Base-by-base conservation (phyloP, 179 eudicot genomes). In the Spinacia oleracea region DNA sequence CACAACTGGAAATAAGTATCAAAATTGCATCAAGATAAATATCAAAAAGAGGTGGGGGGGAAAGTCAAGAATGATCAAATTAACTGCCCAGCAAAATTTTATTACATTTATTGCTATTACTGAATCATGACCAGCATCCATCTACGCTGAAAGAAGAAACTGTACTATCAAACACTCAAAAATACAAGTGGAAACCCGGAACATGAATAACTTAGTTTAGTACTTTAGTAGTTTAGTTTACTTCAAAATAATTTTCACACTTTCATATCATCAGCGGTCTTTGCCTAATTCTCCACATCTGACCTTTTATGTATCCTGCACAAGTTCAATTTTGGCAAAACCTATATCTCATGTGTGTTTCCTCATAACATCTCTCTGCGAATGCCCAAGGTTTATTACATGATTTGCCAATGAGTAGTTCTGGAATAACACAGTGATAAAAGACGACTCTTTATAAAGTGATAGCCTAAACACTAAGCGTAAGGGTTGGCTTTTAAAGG, bases 1-100 rank as follows among this genome's bases (percentile, higher is more conserved):
- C 67, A 79, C 25, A 72, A 64, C 51, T 20, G 69, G 35, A 62
- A 59, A 72, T 32, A 48, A 65, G 35, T 73, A 53, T 50, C 32
- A 40, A 70, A 70, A 42, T 15, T 48, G 58, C 5, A 71, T 40
- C 74, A 68, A 12, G 31, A n/a, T 59, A 78, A 27, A 29, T 48
- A 48, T 29, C 6, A 46, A 27, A 70, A 48, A 25, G 35, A 70
- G 34, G 45, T 15, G n/a, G n/a, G 20, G 53, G 5, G 48, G 29
- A 14, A 31, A 70, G 4, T 78, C 31, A 45, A 55, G 45, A 76
- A 65, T 29, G 45, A 81, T 60, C 34, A 29, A 48, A 27, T 71
- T 58, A 76, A 23, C 27, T 15, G 18, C n/a, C 20, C 51, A 65
- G 40, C 55, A 50, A 63, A 67, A 50, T 23, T 21, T 76, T 35